Evolutionary conservation across 2,329 filamentous ascomycete species (phyloP).

Genomic region (Geoglossum cookeanum): DNA sequence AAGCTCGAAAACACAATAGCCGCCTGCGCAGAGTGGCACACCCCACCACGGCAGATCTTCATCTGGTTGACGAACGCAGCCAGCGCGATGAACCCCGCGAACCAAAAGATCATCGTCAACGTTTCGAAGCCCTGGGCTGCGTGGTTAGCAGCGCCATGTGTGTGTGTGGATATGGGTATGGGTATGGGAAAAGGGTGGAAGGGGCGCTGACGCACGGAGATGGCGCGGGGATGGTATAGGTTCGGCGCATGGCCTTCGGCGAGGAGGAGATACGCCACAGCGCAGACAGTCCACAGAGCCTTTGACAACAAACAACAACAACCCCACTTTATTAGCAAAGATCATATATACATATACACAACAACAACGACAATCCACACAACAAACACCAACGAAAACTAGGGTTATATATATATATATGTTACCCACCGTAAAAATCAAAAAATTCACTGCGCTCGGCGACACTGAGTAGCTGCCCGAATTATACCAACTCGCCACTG

Average conservation of each 20-base stretch:
- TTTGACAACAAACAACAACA: not conserved
- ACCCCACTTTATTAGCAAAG: not conserved
- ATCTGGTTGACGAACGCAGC: not conserved
- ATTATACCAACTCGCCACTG: slow-evolving; percentile 1
- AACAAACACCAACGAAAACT: not conserved
- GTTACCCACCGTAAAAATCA: not conserved
- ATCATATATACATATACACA: not conserved
- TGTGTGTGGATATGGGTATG: not conserved
- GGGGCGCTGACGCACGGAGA: not conserved
- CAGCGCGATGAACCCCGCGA: slow-evolving; percentile 1
- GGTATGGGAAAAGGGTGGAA: too few relatives aligned
- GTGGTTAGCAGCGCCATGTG: not conserved
- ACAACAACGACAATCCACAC: not conserved
- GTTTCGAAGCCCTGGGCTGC: not conserved
- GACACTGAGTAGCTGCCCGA: not conserved
- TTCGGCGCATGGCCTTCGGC: not conserved
- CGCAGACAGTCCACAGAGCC: not conserved
- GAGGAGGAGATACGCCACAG: not conserved
- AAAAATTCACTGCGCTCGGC: not conserved
- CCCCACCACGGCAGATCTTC: not conserved
- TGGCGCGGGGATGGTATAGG: not conserved
- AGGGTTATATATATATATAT: too few relatives aligned
- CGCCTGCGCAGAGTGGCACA: not conserved
- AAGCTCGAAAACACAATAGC: not conserved
- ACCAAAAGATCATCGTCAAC: slow-evolving; percentile 3